Conservation (phyloP, 176 grass and related monocot genomes). For the Cenchrus purpureus region DNA sequence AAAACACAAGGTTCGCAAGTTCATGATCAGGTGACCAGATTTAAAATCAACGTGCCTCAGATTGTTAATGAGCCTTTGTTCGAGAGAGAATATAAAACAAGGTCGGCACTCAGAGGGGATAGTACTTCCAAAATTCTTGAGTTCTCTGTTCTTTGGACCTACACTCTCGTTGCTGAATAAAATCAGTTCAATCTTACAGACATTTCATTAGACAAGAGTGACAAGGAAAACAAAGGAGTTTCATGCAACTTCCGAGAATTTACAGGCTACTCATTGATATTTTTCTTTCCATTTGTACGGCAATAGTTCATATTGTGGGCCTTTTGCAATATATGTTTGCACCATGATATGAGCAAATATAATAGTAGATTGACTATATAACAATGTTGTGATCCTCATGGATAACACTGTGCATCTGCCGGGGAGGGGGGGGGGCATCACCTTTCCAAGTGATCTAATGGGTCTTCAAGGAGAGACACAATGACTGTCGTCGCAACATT, state of each 20-base stretch:
- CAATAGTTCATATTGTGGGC: not conserved
- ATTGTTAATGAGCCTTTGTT: not conserved
- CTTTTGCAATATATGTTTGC: not conserved
- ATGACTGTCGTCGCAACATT: slow-evolving; percentile 78
- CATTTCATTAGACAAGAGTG: not conserved
- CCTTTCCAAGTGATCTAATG: slow-evolving; percentile 85
- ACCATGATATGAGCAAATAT: not conserved
- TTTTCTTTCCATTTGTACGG: not conserved
- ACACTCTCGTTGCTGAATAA: not conserved
- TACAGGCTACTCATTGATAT: not conserved
- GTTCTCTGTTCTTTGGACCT: slow-evolving; percentile 1
- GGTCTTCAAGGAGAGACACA: slow-evolving; percentile 90
- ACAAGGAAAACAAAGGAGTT: not conserved
- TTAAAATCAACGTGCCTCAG: not conserved
- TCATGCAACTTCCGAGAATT: not conserved
- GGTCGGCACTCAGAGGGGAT: not conserved
- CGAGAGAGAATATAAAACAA: not conserved
- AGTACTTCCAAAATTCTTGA: not conserved
- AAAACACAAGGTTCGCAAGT: not conserved
- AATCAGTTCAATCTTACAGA: not conserved
- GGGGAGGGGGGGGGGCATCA: slow-evolving; percentile 20
- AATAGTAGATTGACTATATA: slow-evolving; percentile 11
- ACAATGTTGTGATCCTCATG: not conserved
- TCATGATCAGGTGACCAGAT: not conserved
- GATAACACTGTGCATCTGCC: not conserved